Evolutionary conservation across 148 eudicot genomes (phyloP).

Genomic region (Rhododendron ferrugineum): DNA sequence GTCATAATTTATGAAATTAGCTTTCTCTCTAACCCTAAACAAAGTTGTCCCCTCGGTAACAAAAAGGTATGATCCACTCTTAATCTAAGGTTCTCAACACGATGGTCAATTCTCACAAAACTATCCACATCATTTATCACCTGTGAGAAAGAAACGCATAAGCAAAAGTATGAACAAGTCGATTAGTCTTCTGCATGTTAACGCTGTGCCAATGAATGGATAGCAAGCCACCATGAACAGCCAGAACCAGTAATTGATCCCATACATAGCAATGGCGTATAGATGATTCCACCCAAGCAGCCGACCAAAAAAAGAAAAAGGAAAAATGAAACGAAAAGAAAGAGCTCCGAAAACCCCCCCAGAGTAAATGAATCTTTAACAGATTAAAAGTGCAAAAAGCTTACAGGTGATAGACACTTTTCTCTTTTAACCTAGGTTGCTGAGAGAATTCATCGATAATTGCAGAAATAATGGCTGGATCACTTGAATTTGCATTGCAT

Average conservation of each 20-base stretch:
- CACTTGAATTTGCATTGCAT: slow-evolving; percentile 37
- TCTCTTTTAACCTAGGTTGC: slow-evolving; percentile 62
- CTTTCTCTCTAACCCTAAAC: not conserved
- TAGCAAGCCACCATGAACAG: not conserved
- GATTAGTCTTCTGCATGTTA: not conserved
- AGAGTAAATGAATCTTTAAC: not conserved
- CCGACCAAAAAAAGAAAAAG: not conserved
- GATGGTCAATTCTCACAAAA: not conserved
- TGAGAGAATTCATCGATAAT: slow-evolving; percentile 45
- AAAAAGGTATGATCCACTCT: not conserved
- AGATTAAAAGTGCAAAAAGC: not conserved
- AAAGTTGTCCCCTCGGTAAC: not conserved
- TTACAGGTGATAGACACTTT: slow-evolving; percentile 62
- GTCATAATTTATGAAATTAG: not conserved
- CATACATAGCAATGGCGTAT: not conserved
- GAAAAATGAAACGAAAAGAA: not conserved
- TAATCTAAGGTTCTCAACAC: not conserved
- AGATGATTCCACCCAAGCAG: not conserved
- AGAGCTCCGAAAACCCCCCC: not conserved
- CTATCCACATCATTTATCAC: not conserved
- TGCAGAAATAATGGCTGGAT: slow-evolving; percentile 36
- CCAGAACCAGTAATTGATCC: not conserved
- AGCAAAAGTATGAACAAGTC: not conserved
- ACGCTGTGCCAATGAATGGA: not conserved
- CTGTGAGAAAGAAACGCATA: not conserved